Conservation (phyloP, 129 eudicot species). For the Lonicera japonica region DNA sequence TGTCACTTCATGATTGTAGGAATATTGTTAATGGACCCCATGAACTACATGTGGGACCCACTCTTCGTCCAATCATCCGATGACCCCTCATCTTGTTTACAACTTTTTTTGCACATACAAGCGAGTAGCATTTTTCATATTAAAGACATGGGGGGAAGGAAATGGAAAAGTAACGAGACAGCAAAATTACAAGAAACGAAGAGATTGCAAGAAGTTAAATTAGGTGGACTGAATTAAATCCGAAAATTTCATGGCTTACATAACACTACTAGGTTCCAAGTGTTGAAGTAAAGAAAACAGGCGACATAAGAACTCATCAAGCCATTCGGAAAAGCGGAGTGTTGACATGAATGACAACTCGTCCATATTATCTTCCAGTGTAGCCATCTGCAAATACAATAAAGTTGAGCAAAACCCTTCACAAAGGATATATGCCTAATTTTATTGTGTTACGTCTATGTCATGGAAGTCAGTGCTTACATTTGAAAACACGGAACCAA, state of each 20-base stretch:
- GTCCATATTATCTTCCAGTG: constrained; percentile 67
- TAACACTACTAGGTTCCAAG: constrained; percentile 88
- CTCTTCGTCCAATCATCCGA: no score
- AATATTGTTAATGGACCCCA: no score
- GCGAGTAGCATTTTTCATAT: no score
- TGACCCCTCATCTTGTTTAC: no score
- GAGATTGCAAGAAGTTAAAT: constrained; percentile 10
- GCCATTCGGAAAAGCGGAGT: constrained; percentile 88
- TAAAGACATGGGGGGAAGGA: background rate
- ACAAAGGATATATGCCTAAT: background rate
- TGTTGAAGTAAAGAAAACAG: constrained; percentile 81
- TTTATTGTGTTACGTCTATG: background rate
- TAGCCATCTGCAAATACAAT: constrained; percentile 60
- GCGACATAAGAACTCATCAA: constrained; percentile 90
- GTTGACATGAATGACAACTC: constrained; percentile 47
- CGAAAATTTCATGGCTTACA: constrained; percentile 52
- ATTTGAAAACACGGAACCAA: constrained; percentile 92
- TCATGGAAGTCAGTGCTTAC: constrained; percentile 32
- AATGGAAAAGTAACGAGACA: background rate
- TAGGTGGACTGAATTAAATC: background rate
- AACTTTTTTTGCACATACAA: no score
- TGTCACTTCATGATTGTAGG: no score
- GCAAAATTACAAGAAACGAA: background rate
- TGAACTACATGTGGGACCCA: no score
- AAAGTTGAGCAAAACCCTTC: constrained; percentile 10